Conservation (phyloP, 106 monocot species). For the Dendrobium nobile region DNA sequence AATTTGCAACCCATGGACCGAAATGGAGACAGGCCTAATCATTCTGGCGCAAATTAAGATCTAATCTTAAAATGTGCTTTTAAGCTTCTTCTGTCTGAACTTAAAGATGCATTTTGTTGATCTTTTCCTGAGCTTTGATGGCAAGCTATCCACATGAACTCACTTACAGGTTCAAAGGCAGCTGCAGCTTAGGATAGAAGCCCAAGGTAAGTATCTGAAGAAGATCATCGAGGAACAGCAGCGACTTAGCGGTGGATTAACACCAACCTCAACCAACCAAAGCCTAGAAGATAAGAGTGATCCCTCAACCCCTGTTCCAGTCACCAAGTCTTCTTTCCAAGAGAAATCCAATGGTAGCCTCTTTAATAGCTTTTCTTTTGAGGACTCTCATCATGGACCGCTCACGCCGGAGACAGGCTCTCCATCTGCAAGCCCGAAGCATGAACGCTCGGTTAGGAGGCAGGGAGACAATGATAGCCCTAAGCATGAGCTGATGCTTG, state of each 20-base stretch:
- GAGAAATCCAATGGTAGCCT: slow-evolving; percentile 11
- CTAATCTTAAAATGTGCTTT: not conserved
- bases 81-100: too few relatives aligned
- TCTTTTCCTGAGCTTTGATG: too few relatives aligned
- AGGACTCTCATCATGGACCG: slow-evolving; percentile 40
- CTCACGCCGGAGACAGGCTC: slow-evolving; percentile 58
- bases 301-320: slow-evolving; percentile 65
- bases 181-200: slow-evolving; percentile 91
- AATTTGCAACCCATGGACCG: too few relatives aligned
- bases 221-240: slow-evolving; percentile 94
- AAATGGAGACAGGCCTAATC: not conserved
- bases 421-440: slow-evolving; percentile 14
- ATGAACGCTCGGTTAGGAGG: slow-evolving; percentile 4
- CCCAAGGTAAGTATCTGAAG: slow-evolving; percentile 86
- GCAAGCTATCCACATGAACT: too few relatives aligned
- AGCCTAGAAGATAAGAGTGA: slow-evolving; percentile 50
- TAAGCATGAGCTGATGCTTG: slow-evolving; percentile 26
- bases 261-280: slow-evolving; percentile 10
- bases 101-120: too few relatives aligned
- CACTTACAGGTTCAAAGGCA: slow-evolving; percentile 80
- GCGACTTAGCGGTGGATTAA: slow-evolving; percentile 39
- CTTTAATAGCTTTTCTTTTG: slow-evolving; percentile 22
- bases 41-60: not conserved
- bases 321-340: slow-evolving; percentile 43
- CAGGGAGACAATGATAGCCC: not conserved